A percentile compares a stretch with the other conserved stretches of the same genome.
These are phyloP conservation scores for Debaryomycetaceae sp. DNA, from an alignment of 1,139 yeast genomes.

Conservation along the genomic window DNA sequence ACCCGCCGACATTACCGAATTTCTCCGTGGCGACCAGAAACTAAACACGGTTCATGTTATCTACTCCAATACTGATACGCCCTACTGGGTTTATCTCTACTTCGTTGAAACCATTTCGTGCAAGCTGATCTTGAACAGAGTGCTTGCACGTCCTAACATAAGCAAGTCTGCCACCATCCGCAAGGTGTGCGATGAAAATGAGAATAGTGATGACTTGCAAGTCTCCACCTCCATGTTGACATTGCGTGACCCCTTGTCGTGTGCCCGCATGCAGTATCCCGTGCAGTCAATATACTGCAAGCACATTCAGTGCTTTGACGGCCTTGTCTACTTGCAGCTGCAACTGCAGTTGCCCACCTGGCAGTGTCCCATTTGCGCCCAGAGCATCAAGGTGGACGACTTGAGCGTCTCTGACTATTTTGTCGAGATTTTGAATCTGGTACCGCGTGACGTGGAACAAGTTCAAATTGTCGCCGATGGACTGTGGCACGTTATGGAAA, in stretches of 20 bases:
- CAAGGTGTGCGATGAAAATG: constrained; percentile 27
- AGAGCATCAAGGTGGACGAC: constrained; percentile 31
- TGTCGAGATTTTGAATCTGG: constrained; percentile 34
- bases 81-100: constrained; percentile 38
- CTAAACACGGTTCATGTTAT: constrained; percentile 35
- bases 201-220: constrained; percentile 38
- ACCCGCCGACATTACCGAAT: constrained; percentile 53
- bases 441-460: constrained; percentile 37
- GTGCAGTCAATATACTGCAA: constrained; percentile 47
- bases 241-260: constrained; percentile 55
- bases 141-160: constrained; percentile 33
- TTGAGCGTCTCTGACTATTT: constrained; percentile 55
- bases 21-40: constrained; percentile 17
- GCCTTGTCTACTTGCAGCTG: constrained; percentile 43
- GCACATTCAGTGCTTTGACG: constrained; percentile 70
- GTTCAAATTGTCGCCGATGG: constrained; percentile 51
- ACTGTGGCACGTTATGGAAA: constrained; percentile 27
- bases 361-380: constrained; percentile 59
- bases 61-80: constrained; percentile 40
- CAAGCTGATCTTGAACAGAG: constrained; percentile 17
- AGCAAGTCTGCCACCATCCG: constrained; percentile 33
- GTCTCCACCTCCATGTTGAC: constrained; percentile 48
- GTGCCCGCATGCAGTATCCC: constrained; percentile 50
- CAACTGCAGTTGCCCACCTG: constrained; percentile 57
- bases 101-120: constrained; percentile 39